These are phyloP conservation scores for Gracilaria gracilis DNA, from an alignment of 23 red algal genomes.

Conservation along the genomic window DNA sequence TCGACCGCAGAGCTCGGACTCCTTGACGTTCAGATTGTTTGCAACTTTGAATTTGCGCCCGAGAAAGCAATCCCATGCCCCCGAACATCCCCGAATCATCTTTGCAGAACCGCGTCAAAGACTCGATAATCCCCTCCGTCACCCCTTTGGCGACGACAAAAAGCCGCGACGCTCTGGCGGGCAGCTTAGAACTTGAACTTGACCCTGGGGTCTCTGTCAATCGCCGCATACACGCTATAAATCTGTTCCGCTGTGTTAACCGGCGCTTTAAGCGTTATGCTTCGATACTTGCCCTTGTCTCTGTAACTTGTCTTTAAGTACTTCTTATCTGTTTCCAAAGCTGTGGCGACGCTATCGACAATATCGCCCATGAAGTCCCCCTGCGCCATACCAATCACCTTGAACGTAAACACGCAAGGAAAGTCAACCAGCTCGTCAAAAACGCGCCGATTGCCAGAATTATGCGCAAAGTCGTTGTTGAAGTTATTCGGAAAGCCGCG, in stretches of 20 bases:
- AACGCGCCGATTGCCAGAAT: constrained; percentile 65
- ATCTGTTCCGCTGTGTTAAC: constrained; percentile 90
- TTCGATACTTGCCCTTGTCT: constrained; percentile 78
- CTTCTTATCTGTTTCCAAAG: constrained; percentile 69
- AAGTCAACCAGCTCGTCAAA: constrained; percentile 96
- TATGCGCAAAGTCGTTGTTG: constrained; percentile 53
- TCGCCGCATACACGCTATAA: constrained; percentile 91
- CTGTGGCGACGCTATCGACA: constrained; percentile 73
- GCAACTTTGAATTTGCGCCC: neutral
- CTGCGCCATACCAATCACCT: constrained; percentile 90
- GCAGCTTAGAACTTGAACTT: constrained; percentile 83
- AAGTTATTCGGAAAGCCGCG: constrained; percentile 91
- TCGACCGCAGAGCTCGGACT: neutral
- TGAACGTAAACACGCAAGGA: constrained; percentile 95
- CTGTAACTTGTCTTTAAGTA: constrained; percentile 63
- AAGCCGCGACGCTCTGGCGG: neutral
- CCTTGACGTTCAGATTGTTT: neutral
- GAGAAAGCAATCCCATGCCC: neutral
- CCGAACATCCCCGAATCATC: neutral
- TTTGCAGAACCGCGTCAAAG: neutral
- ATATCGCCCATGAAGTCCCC: constrained; percentile 97
- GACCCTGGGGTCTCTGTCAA: constrained; percentile 87
- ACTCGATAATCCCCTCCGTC: neutral
- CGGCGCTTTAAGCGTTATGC: constrained; percentile 87
- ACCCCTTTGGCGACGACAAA: constrained; percentile 7